phyloP scores from a whole-genome alignment of 202 grass and related monocot species.

The Zoysia matrella region DNA sequence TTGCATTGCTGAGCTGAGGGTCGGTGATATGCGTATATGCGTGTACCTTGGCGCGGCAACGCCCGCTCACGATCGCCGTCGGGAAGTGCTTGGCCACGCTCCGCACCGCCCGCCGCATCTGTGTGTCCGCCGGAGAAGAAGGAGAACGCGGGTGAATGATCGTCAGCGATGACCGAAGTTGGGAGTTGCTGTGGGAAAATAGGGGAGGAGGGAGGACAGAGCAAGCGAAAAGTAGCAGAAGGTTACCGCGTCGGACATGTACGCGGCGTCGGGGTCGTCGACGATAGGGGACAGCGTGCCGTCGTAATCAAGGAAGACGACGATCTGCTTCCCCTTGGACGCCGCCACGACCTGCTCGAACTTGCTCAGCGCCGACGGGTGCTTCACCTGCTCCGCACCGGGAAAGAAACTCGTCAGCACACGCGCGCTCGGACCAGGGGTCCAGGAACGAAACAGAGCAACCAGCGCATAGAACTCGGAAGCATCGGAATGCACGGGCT shows the following conservation, averaged over 20 bases:
- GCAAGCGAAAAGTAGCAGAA: no score
- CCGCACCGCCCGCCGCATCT: slow-evolving; percentile 82
- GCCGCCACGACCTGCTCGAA: slow-evolving; percentile 50
- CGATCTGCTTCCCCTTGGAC: slow-evolving; percentile 66
- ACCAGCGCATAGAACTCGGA: no score
- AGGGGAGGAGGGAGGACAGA: slow-evolving; percentile 1
- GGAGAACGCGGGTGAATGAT: neutral
- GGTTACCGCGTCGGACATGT: slow-evolving; percentile 71
- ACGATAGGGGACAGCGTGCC: slow-evolving; percentile 91
- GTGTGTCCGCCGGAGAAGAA: neutral
- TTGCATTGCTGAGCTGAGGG: slow-evolving; percentile 6
- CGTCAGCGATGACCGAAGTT: neutral
- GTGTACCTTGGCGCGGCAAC: slow-evolving; percentile 80
- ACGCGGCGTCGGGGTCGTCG: slow-evolving; percentile 82
- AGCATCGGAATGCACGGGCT: no score
- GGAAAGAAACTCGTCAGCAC: no score
- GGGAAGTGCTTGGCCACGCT: slow-evolving; percentile 77
- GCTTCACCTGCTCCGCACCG: slow-evolving; percentile 37
- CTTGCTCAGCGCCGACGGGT: slow-evolving; percentile 70
- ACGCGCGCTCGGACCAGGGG: no score
- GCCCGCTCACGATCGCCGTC: slow-evolving; percentile 83
- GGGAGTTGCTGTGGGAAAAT: neutral
- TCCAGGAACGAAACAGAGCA: no score
- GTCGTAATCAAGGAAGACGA: slow-evolving; percentile 90
- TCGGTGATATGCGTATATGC: neutral